Conservation (phyloP, 225 moss, liverwort and hornwort species). For the Marchantia paleacea region DNA sequence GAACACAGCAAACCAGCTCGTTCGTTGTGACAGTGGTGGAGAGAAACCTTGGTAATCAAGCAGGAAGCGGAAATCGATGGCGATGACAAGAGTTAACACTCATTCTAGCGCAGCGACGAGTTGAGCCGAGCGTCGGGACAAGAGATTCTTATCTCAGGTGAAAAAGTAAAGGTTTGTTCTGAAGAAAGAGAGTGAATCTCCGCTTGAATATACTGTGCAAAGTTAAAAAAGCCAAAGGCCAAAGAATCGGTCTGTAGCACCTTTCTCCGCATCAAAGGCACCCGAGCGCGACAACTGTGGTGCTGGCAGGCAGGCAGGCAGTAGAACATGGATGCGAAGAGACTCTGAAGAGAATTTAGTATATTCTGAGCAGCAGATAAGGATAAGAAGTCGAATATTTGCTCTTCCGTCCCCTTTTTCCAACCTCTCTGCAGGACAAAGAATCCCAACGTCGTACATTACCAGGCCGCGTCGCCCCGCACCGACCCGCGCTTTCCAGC, state of each 20-base stretch:
- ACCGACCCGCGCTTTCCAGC: neutral
- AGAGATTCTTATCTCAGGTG: neutral
- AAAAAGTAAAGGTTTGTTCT: neutral
- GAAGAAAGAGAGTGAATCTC: constrained; percentile 3
- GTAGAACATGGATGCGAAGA: neutral
- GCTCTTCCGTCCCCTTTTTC: neutral
- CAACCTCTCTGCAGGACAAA: neutral
- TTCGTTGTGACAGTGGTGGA: neutral
- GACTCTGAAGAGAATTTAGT: constrained; percentile 23
- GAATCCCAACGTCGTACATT: neutral
- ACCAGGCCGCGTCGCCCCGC: neutral
- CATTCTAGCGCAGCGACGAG: neutral
- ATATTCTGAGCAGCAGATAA: constrained; percentile 40
- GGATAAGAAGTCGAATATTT: constrained; percentile 37
- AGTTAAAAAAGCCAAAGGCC: neutral
- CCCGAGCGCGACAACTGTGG: neutral
- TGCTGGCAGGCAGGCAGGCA: constrained; percentile 5
- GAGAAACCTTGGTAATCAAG: neutral
- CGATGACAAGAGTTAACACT: neutral
- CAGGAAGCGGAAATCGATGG: neutral
- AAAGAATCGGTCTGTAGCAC: constrained; percentile 1
- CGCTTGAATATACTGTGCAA: constrained; percentile 6
- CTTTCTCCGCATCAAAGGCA: neutral
- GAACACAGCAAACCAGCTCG: neutral
- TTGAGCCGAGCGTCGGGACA: neutral